Evolutionary conservation across 2,329 filamentous ascomycete species (phyloP), one percentile per base, ranked within the genome.

Genomic region (Beauveria sp.): DNA sequence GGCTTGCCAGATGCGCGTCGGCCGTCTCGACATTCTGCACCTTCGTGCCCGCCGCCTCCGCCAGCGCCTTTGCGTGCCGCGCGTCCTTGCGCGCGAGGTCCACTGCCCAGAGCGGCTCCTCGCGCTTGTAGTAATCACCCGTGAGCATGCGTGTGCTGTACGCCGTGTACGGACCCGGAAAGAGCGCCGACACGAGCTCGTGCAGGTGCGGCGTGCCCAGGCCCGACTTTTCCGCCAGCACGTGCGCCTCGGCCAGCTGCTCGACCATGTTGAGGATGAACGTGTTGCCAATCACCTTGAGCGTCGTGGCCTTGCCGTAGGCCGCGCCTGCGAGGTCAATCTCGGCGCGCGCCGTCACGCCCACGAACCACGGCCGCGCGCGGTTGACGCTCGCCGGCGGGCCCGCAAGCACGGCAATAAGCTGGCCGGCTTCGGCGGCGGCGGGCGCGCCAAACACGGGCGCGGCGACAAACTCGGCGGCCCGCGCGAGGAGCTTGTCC

Each of bases 221-320:
- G 0, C 91, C 91, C 0, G 83, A 81, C 73, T 92, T 93, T 73
- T 96, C 91, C 5, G 91, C 91, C 6, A 92, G 75, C 1, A 88
- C 84, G 69, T 93, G 83, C 6, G 87, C 89, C 76, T 96, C 91
- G 1, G 89, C 85, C 4, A 96, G 77, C 56, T 90, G 82, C 69
- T 92, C 88, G 26, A 92, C 83, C 82, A 92, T 92, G 76, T 90
- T 89, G 46, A 96, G 72, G 67, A 96, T 82, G 71, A 96, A 92
- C 0, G 89, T 90, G 73, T 96, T 96, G 61, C 92, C 92, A 10
- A 96, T 81, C 22, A 96, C 79, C 75, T 96, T 94, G 53, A 96
- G 78, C 51, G 85, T 82, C 2, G 85, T 82, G 5, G 91, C 86
- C 58, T 85, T 84, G 57, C 87, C 84, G 54, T 87, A 85, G 1